Conservation (phyloP, 192 early-diverging fungal genomes). For the Borealophlyctis nickersoniae region DNA sequence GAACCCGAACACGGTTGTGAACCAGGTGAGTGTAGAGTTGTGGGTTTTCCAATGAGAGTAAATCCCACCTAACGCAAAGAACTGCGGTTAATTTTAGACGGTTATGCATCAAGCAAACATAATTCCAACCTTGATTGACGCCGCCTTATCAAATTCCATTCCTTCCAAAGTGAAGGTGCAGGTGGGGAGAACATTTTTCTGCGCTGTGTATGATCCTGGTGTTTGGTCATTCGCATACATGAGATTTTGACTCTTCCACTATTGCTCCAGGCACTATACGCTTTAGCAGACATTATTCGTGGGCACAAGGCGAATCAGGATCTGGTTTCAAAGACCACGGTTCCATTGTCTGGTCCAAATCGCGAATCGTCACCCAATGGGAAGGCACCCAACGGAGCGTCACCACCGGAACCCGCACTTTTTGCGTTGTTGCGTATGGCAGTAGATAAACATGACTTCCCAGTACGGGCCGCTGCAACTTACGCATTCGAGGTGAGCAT, state of each 20-base stretch:
- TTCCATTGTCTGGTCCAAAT: constrained; percentile 2
- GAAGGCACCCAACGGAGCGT: too few relatives aligned
- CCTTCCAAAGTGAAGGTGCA: constrained; percentile 76
- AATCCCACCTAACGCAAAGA: constrained; percentile 3
- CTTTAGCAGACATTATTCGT: constrained; percentile 80
- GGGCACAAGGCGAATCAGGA: constrained; percentile 75
- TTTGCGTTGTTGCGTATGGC: constrained; percentile 76
- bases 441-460: constrained; percentile 66
- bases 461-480: constrained; percentile 76
- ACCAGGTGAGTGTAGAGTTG: constrained; percentile 59
- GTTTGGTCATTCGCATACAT: not conserved
- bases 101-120: constrained; percentile 83
- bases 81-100: constrained; percentile 42
- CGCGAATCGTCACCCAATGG: too few relatives aligned
- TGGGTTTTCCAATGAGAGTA: not conserved
- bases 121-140: constrained; percentile 73
- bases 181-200: constrained; percentile 3
- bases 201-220: not conserved
- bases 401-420: constrained; percentile 71
- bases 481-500: constrained; percentile 67
- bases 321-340: constrained; percentile 60
- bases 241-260: not conserved
- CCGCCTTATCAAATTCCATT: constrained; percentile 70
- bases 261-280: constrained; percentile 63
- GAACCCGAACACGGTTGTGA: constrained; percentile 78